Conservation (phyloP, 164 flowering plant genomes). For the Piper longum region DNA sequence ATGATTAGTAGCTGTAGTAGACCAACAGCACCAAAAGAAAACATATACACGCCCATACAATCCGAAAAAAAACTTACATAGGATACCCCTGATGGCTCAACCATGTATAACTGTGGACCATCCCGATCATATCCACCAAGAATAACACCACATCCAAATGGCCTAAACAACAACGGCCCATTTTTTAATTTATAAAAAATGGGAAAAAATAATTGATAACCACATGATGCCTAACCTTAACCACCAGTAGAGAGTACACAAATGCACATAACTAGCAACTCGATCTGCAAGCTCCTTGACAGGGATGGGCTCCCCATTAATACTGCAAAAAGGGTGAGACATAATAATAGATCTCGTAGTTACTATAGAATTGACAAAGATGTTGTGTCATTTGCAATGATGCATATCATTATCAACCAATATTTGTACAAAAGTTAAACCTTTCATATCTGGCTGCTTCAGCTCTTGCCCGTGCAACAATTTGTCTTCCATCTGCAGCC, state of each 20-base stretch:
- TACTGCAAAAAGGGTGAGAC: slow-evolving; percentile 24
- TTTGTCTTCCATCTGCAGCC: slow-evolving; percentile 97
- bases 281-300: slow-evolving; percentile 93
- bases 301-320: slow-evolving; percentile 82
- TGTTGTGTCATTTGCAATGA: not conserved
- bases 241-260: slow-evolving; percentile 98
- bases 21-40: not conserved
- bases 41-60: not conserved
- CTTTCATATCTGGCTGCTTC: slow-evolving; percentile 78
- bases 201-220: not conserved
- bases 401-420: not conserved
- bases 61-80: slow-evolving; percentile 45
- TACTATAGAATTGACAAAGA: too few species aligned
- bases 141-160: slow-evolving; percentile 95
- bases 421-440: slow-evolving; percentile 17
- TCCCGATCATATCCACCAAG: slow-evolving; percentile 96
- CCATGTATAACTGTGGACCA: slow-evolving; percentile 87
- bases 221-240: slow-evolving; percentile 40
- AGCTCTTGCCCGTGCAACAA: slow-evolving; percentile 80
- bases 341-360: not conserved
- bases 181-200: slow-evolving; percentile 3
- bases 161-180: slow-evolving; percentile 31
- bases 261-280: slow-evolving; percentile 93
- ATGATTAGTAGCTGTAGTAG: not conserved
- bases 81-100: slow-evolving; percentile 94